Base-by-base conservation (phyloP, 495 filamentous ascomycete genomes). In the Clohesyomyces aquaticus region DNA sequence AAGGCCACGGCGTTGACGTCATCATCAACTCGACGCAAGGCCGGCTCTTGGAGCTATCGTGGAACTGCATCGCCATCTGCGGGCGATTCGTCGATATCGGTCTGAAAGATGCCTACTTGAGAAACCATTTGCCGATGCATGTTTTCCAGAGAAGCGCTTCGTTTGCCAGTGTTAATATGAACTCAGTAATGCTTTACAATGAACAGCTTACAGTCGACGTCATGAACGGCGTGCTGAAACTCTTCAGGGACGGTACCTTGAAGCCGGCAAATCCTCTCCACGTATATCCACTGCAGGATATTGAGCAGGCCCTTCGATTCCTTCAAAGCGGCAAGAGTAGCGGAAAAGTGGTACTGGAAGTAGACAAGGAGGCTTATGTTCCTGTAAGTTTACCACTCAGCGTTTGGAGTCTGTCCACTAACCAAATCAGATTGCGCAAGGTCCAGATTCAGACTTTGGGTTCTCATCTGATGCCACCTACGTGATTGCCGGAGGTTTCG, bases 401-500 rank as follows among this genome's bases (percentile, higher is more conserved):
- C 14, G 23, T 32, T 35, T 27, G 12, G 14, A 9, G 3, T 4
- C n/a, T 6, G 19, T 26, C n/a, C 23, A 6, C 10, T 19, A 50
- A 19, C 4, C 4, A 50, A n/a, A 6, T 16, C 25, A 50, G 53
- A 22, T 23, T 29, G 35, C 38, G 3, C 26, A 21, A 23, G 4
- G 9, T 14, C 12, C 18, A 4, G n/a, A 6, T 21, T 12, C 29
- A 4, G 16, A 12, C 2, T 23, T 2, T 12, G 2, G 29, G 11
- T 52, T 69, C 26, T 47, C 32, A 45, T 12, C 45, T 25, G 51
- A 61, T 12, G 63, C 62, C 23, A 54, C 47, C 21, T 69, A 69
- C 58, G 28, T 69, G 42, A 51, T 69, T 43, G 28, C 63, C 22
- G 66, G 66, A 22, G 61, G 60, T 19, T 32, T 69, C 14, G 66